These are phyloP conservation scores for Suhomyces atakaporum DNA, from an alignment of 1,139 yeast genomes.

Conservation along the genomic window DNA sequence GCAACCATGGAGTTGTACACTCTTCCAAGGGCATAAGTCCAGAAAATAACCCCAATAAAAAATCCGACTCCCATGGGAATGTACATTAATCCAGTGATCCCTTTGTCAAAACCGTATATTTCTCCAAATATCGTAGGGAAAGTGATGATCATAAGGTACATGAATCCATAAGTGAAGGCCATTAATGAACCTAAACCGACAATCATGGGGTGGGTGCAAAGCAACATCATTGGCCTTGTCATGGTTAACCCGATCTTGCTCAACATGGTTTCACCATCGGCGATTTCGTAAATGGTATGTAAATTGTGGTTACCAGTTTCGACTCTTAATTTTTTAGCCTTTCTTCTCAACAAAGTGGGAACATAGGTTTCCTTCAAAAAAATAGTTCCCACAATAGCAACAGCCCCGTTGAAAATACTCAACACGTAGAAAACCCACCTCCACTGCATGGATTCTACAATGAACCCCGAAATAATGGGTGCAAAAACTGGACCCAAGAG, in stretches of 20 bases:
- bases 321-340: constrained; percentile 34
- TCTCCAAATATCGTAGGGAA: constrained; percentile 40
- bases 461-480: constrained; percentile 58
- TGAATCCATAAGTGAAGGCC: constrained; percentile 50
- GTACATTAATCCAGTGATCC: constrained; percentile 45
- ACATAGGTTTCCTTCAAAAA: constrained; percentile 45
- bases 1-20: constrained; percentile 32
- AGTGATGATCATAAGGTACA: constrained; percentile 49
- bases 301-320: constrained; percentile 40
- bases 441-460: constrained; percentile 31
- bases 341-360: constrained; percentile 37
- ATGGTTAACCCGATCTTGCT: constrained; percentile 36
- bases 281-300: constrained; percentile 47
- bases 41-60: constrained; percentile 39
- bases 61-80: constrained; percentile 50
- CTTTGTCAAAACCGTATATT: constrained; percentile 38
- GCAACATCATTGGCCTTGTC: constrained; percentile 41
- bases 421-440: constrained; percentile 48
- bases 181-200: constrained; percentile 48
- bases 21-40: constrained; percentile 38
- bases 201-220: constrained; percentile 49
- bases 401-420: constrained; percentile 43
- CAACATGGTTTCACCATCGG: constrained; percentile 36
- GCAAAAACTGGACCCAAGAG: constrained; percentile 64
- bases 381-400: constrained; percentile 37